These are phyloP conservation scores for Cutaneotrichosporon cutaneum DNA, from an alignment of 1,284 basidiomycete genomes.

Conservation along the genomic window DNA sequence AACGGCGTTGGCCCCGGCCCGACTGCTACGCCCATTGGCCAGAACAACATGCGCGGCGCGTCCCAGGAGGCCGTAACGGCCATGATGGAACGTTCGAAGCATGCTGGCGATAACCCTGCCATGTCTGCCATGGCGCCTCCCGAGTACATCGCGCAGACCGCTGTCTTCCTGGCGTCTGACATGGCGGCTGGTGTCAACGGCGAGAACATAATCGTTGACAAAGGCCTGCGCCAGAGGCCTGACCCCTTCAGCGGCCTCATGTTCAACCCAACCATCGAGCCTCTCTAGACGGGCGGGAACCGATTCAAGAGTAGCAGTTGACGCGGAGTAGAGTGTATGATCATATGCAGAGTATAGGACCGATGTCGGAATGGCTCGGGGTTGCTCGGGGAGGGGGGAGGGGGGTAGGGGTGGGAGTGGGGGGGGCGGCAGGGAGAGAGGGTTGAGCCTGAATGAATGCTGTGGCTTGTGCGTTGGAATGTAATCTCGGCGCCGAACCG, in stretches of 20 bases:
- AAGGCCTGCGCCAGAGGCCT: conserved; percentile 16
- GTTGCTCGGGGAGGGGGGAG: too few species aligned
- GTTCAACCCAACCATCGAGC: conserved; percentile 12
- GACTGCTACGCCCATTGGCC: conserved; percentile 12
- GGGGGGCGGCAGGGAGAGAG: too few species aligned
- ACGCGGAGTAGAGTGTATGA: background rate
- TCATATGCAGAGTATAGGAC: background rate
- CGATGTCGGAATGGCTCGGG: background rate
- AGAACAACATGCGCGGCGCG: conserved; percentile 15
- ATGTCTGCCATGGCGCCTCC: conserved; percentile 10
- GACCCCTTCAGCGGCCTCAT: conserved; percentile 13
- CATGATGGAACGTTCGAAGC: conserved; percentile 1
- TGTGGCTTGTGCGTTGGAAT: too few species aligned
- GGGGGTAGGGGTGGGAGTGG: too few species aligned
- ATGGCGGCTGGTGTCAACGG: conserved; percentile 18
- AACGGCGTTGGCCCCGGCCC: conserved; percentile 23
- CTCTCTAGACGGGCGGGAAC: background rate
- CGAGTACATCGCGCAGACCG: conserved; percentile 15
- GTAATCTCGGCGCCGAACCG: too few species aligned
- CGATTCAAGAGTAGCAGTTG: background rate
- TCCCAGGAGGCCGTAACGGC: conserved; percentile 7
- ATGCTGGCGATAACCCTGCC: background rate
- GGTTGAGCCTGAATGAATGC: too few species aligned
- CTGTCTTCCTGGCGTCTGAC: conserved; percentile 21
- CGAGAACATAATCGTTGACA: conserved; percentile 22